Conservation (phyloP, 257 asterid genomes). For the Nicotiana sylvestris region DNA sequence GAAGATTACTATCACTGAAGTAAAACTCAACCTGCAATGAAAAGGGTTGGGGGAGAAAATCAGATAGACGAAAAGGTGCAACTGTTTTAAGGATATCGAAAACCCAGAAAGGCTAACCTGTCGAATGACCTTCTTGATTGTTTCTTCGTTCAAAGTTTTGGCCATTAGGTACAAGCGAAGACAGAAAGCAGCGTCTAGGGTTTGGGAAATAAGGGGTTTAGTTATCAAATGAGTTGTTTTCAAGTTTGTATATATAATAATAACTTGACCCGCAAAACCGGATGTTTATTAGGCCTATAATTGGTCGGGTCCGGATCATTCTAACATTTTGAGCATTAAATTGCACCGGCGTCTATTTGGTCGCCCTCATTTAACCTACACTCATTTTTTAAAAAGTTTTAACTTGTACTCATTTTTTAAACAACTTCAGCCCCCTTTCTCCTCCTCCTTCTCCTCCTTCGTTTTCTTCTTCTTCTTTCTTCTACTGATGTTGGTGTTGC, state of each 20-base stretch:
- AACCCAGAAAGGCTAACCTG: constrained; percentile 43
- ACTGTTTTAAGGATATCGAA: neutral
- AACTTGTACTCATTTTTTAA: no score
- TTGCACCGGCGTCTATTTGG: no score
- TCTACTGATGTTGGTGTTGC: no score
- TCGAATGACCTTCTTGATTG: constrained; percentile 75
- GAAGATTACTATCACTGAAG: constrained; percentile 94
- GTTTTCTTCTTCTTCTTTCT: no score
- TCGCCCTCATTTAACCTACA: no score
- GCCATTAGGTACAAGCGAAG: constrained; percentile 33
- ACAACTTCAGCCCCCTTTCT: no score
- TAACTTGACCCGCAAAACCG: neutral
- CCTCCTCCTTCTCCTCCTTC: no score
- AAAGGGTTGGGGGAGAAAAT: neutral
- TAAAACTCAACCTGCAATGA: constrained; percentile 86
- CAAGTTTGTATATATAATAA: neutral
- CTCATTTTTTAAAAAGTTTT: no score
- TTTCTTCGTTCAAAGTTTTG: constrained; percentile 62
- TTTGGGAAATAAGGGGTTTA: constrained; percentile 14
- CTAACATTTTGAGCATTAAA: no score
- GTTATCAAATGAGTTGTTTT: neutral
- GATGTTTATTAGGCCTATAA: no score
- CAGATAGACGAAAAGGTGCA: neutral
- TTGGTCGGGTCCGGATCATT: no score
- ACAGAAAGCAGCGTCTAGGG: constrained; percentile 11